Percentiles rank a stretch among this genome's conserved stretches.
These are phyloP conservation scores for Paracamarosporium sp. DNA, from an alignment of 2,329 filamentous ascomycete genomes.

Conservation along the genomic window DNA sequence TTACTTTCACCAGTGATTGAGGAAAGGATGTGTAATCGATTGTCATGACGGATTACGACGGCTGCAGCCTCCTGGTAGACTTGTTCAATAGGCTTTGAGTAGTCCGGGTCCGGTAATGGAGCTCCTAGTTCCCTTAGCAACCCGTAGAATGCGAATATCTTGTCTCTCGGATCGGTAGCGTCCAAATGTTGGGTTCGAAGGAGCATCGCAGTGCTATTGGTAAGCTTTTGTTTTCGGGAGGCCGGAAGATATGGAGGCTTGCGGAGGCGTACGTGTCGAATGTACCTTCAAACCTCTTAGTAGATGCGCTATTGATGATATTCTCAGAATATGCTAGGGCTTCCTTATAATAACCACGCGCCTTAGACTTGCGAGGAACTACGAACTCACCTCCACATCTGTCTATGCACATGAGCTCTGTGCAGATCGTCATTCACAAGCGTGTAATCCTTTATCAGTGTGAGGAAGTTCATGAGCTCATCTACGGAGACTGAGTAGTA, in stretches of 20 bases:
- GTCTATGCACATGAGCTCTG: slow-evolving; percentile 1
- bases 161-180: slow-evolving; percentile 5
- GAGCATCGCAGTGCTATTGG: slow-evolving; percentile 6
- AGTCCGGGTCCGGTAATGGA: background rate
- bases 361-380: background rate
- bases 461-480: slow-evolving; percentile 8
- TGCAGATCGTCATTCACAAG: background rate
- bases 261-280: background rate
- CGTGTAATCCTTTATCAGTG: background rate
- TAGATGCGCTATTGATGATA: no score
- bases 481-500: background rate
- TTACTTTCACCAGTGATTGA: background rate
- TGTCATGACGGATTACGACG: background rate
- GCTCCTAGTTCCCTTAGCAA: background rate
- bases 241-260: background rate
- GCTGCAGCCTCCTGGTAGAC: slow-evolving; percentile 2
- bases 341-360: no score
- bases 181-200: background rate
- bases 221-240: background rate
- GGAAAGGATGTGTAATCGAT: background rate
- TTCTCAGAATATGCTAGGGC: no score
- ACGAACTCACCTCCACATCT: slow-evolving; percentile 6
- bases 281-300: background rate
- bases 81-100: background rate
- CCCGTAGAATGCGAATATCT: slow-evolving; percentile 7